These are phyloP conservation scores for Sinapis alba DNA, from an alignment of 441 rosid genomes.

Conservation along the genomic window DNA sequence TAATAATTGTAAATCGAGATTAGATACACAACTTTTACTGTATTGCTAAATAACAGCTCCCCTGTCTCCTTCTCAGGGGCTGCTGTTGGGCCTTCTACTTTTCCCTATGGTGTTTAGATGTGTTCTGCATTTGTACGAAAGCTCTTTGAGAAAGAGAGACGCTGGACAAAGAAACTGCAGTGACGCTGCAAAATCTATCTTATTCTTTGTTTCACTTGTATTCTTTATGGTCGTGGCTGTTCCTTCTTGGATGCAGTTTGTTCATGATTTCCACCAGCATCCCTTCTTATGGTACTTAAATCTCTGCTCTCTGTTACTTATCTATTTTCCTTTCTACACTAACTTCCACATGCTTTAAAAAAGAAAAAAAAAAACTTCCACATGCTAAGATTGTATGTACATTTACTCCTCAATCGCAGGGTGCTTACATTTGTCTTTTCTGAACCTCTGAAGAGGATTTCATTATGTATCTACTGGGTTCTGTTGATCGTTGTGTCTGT, in stretches of 20 bases:
- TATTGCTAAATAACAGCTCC: conserved; percentile 17
- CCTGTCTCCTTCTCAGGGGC: conserved; percentile 55
- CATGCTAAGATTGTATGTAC: conserved; percentile 7
- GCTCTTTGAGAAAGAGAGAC: conserved; percentile 23
- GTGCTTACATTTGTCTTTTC: conserved; percentile 71
- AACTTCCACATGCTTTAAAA: background rate
- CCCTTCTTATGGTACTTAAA: conserved; percentile 73
- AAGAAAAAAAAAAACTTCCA: background rate
- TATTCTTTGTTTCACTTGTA: conserved; percentile 64
- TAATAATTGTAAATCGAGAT: background rate
- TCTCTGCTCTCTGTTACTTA: background rate
- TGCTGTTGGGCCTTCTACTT: conserved; percentile 79
- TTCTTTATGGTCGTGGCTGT: conserved; percentile 48
- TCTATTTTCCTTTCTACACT: background rate
- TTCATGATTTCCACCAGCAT: conserved; percentile 73
- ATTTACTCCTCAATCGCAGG: conserved; percentile 49
- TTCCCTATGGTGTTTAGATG: conserved; percentile 64
- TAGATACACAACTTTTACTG: conserved; percentile 8
- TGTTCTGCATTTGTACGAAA: conserved; percentile 44
- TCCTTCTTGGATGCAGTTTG: conserved; percentile 91
- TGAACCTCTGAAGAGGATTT: conserved; percentile 79
- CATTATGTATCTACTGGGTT: conserved; percentile 83
- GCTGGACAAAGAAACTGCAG: conserved; percentile 42
- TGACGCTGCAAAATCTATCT: conserved; percentile 53
- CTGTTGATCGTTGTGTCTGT: conserved; percentile 70